phyloP scores from a whole-genome alignment of 2,329 filamentous ascomycete species.

The Colletotrichum salicis region DNA sequence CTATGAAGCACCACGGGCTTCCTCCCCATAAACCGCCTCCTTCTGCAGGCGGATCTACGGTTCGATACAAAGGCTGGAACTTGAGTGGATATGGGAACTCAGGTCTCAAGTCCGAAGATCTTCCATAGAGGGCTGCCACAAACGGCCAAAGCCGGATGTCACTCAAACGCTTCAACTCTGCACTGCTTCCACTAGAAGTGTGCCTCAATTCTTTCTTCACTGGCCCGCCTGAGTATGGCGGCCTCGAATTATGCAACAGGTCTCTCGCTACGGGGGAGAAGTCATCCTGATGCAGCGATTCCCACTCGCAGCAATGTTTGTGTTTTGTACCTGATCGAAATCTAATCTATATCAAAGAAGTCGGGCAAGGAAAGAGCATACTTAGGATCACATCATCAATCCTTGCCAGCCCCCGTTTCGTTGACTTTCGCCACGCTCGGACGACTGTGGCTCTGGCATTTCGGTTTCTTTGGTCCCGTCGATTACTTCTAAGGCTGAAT shows the following conservation, averaged over 20 bases:
- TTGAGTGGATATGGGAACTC: constrained; percentile 53
- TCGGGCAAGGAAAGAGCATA: background rate
- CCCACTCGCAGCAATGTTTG: constrained; percentile 7
- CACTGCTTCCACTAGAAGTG: background rate
- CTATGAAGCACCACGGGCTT: constrained; percentile 42
- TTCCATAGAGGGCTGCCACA: constrained; percentile 38
- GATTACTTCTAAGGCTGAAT: background rate
- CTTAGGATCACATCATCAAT: constrained; percentile 13
- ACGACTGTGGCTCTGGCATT: background rate
- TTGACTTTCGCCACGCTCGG: background rate
- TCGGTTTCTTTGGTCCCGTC: constrained; percentile 1
- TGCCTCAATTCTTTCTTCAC: background rate
- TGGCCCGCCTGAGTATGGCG: constrained; percentile 30
- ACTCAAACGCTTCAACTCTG: background rate
- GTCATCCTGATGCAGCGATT: constrained; percentile 21
- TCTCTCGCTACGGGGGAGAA: constrained; percentile 33
- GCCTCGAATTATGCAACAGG: constrained; percentile 4
- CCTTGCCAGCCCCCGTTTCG: background rate
- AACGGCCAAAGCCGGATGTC: background rate
- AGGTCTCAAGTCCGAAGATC: constrained; percentile 48
- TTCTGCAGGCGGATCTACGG: constrained; percentile 38
- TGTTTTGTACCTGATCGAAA: constrained; percentile 18
- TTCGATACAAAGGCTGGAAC: constrained; percentile 53
- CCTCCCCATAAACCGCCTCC: constrained; percentile 48
- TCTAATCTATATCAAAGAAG: background rate